Evolutionary conservation across 179 eudicot genomes (phyloP).

Genomic region (Silene noctiflora): DNA sequence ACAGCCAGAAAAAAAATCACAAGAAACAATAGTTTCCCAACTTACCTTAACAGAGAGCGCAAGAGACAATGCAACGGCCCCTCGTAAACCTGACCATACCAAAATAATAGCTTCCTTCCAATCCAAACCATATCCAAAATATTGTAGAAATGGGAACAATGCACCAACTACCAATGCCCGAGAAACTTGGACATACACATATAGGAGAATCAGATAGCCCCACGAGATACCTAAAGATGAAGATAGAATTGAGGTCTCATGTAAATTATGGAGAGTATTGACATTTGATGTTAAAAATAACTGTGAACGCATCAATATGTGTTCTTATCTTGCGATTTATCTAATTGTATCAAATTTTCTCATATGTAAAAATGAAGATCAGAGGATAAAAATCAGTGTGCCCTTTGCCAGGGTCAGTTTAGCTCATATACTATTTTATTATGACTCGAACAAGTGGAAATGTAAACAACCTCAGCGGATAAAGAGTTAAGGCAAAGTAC

Average conservation of each 20-base stretch:
- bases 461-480: neutral
- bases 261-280: neutral
- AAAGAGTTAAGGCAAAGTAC: neutral
- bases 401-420: neutral
- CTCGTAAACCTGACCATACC: constrained; percentile 88
- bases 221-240: constrained; percentile 55
- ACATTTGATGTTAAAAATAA: neutral
- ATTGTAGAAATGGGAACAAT: constrained; percentile 63
- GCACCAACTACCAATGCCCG: constrained; percentile 65
- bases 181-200: constrained; percentile 66
- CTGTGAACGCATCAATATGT: neutral
- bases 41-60: constrained; percentile 88
- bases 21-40: too few species aligned
- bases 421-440: neutral
- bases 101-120: constrained; percentile 92
- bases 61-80: constrained; percentile 89
- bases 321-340: neutral
- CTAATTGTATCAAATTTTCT: neutral
- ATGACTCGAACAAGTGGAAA: neutral
- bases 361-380: neutral
- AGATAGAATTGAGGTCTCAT: neutral
- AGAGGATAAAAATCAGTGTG: neutral
- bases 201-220: constrained; percentile 87
- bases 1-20: too few species aligned
- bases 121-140: constrained; percentile 90